Percentiles rank a stretch among this genome's conserved stretches.
Evolutionary conservation across 495 filamentous ascomycete genomes (phyloP).

Genomic region (Elaphomyces granulatus): DNA sequence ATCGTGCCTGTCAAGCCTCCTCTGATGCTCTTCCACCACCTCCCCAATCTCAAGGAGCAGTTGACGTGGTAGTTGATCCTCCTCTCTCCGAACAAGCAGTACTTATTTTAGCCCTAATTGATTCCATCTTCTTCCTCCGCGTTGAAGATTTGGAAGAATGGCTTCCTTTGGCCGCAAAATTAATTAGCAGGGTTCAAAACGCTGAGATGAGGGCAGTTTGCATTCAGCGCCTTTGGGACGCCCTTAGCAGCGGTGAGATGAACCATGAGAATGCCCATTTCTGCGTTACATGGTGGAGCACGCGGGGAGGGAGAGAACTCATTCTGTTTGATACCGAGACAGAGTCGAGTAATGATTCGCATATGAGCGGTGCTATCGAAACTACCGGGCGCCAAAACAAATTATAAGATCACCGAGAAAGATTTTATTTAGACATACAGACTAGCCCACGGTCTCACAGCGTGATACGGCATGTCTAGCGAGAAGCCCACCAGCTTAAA

Average conservation of each 20-base stretch:
- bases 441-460: too few species aligned
- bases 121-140: slow-evolving; percentile 63
- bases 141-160: slow-evolving; percentile 59
- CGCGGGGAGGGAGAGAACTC: slow-evolving; percentile 49
- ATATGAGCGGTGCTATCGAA: slow-evolving; percentile 48
- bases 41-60: slow-evolving; percentile 14
- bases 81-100: slow-evolving; percentile 69
- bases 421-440: too few species aligned
- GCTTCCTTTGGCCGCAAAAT: slow-evolving; percentile 54
- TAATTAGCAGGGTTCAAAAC: slow-evolving; percentile 44
- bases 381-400: slow-evolving; percentile 29
- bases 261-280: slow-evolving; percentile 72
- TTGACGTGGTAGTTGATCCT: slow-evolving; percentile 16
- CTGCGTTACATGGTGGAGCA: slow-evolving; percentile 81
- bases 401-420: slow-evolving; percentile 13
- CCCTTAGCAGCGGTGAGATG: slow-evolving; percentile 75
- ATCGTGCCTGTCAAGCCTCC: slow-evolving; percentile 45
- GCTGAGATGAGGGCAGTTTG: slow-evolving; percentile 46
- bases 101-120: slow-evolving; percentile 64
- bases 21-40: slow-evolving; percentile 31
- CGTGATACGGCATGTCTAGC: too few species aligned
- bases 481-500: too few species aligned
- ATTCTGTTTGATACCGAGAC: slow-evolving; percentile 41
- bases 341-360: slow-evolving; percentile 18
- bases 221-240: slow-evolving; percentile 70